These are phyloP conservation scores for Arabis hirsuta DNA, from an alignment of 345 rosid species.

Conservation along the genomic window DNA sequence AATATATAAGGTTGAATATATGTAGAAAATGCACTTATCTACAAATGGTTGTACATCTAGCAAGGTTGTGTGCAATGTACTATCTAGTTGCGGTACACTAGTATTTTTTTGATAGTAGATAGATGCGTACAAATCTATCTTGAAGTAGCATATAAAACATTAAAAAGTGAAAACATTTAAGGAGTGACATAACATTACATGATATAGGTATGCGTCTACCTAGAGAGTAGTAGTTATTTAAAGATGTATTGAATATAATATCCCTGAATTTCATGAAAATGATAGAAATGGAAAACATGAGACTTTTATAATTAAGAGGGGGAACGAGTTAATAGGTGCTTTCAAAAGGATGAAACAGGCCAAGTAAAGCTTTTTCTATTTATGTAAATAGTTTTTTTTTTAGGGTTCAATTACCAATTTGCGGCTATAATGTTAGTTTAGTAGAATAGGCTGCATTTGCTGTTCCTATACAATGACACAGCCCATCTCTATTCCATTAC, in stretches of 20 bases:
- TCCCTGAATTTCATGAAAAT: constrained; percentile 23
- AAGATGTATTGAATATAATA: background rate
- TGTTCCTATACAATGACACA: constrained; percentile 44
- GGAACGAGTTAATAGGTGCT: constrained; percentile 23
- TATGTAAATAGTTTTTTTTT: background rate
- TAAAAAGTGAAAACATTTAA: background rate
- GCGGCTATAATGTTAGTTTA: constrained; percentile 10
- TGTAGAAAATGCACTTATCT: background rate
- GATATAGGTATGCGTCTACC: constrained; percentile 34
- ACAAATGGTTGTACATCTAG: constrained; percentile 9
- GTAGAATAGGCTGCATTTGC: constrained; percentile 40
- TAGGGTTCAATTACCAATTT: constrained; percentile 36
- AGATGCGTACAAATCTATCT: background rate
- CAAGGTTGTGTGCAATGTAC: constrained; percentile 7
- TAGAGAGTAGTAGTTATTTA: constrained; percentile 19
- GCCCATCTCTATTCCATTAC: constrained; percentile 41
- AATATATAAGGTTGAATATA: background rate
- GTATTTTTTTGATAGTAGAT: background rate
- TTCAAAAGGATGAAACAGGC: constrained; percentile 28
- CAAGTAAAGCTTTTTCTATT: constrained; percentile 36
- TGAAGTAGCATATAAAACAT: background rate
- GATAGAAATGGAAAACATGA: background rate
- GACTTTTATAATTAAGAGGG: background rate
- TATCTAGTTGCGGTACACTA: background rate
- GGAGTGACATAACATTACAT: constrained; percentile 32